phyloP scores from a whole-genome alignment of 1,139 yeast genomes.

The Zygosaccharomyces sapae region DNA sequence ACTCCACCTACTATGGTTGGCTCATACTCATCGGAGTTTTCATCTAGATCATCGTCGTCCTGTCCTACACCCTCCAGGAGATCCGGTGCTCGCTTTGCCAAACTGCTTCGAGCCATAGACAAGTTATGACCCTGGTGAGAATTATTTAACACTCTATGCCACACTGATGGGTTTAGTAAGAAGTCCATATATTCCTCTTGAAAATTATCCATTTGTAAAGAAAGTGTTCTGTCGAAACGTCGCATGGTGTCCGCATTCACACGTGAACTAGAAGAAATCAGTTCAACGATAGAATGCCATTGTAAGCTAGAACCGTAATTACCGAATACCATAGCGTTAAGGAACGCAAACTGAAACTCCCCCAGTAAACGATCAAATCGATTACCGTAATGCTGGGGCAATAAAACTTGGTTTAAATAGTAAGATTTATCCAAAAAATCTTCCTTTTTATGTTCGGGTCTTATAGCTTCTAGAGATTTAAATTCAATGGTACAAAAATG shows the following conservation, averaged over 20 bases:
- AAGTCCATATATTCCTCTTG: conserved; percentile 41
- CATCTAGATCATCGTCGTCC: conserved; percentile 15
- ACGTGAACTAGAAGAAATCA: conserved; percentile 35
- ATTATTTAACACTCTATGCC: conserved; percentile 16
- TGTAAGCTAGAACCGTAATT: conserved; percentile 46
- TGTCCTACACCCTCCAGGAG: conserved; percentile 8
- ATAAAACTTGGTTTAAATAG: conserved; percentile 38
- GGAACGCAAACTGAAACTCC: conserved; percentile 42
- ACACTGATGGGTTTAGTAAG: conserved; percentile 29
- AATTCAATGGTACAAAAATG: conserved; percentile 39
- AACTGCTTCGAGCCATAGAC: conserved; percentile 9
- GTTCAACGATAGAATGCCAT: conserved; percentile 42
- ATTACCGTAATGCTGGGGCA: conserved; percentile 23
- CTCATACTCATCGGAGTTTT: conserved; percentile 17
- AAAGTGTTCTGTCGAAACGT: conserved; percentile 32
- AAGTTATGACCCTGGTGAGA: conserved; percentile 16
- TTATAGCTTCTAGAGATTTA: conserved; percentile 37
- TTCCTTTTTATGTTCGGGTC: conserved; percentile 37
- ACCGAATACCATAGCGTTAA: conserved; percentile 40
- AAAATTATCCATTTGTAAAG: conserved; percentile 35
- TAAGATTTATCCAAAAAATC: conserved; percentile 45
- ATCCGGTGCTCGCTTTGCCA: conserved; percentile 7
- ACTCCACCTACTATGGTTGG: conserved; percentile 26
- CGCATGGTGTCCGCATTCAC: conserved; percentile 20
- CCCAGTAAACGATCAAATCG: conserved; percentile 35